Evolutionary conservation across 1,284 basidiomycete genomes (phyloP).

Genomic region (Peniophora sp.): DNA sequence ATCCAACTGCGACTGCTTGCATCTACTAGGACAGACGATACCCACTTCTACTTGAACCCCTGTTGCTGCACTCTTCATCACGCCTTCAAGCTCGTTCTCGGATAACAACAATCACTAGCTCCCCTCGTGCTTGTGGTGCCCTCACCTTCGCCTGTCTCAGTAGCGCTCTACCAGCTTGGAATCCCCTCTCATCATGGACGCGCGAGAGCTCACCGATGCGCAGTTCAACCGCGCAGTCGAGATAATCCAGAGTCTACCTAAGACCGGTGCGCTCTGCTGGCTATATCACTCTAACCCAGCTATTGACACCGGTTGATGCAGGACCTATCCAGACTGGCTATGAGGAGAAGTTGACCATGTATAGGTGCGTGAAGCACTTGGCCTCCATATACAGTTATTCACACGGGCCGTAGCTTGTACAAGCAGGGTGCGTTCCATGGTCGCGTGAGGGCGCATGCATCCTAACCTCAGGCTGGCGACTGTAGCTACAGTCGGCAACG

Average conservation of each 20-base stretch:
- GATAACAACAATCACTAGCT: not conserved
- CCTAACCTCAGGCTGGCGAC: conserved; percentile 2
- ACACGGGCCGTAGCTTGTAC: conserved; percentile 52
- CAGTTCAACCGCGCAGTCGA: conserved; percentile 94
- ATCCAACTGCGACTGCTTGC: too few relatives aligned
- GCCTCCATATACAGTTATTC: conserved; percentile 6
- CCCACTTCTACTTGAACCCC: not conserved
- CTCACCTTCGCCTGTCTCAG: not conserved
- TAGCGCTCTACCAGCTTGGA: not conserved
- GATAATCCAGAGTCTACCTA: conserved; percentile 87
- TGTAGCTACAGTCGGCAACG: conserved; percentile 84
- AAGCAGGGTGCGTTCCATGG: conserved; percentile 67
- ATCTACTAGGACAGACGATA: not conserved
- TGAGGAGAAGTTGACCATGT: conserved; percentile 93
- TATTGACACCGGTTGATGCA: not conserved
- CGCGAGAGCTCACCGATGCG: conserved; percentile 57
- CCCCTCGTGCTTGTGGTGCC: not conserved
- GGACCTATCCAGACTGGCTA: conserved; percentile 90
- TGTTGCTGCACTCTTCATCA: not conserved
- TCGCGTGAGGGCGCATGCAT: too few relatives aligned
- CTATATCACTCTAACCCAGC: not conserved
- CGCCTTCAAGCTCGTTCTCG: not conserved
- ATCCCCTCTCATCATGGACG: conserved; percentile 34
- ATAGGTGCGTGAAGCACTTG: conserved; percentile 49
- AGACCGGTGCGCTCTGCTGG: conserved; percentile 49